Percentiles rank a stretch among this genome's conserved stretches.
These are phyloP conservation scores for Suillus fuscotomentosus DNA, from an alignment of 768 basidiomycete species.

Conservation along the genomic window DNA sequence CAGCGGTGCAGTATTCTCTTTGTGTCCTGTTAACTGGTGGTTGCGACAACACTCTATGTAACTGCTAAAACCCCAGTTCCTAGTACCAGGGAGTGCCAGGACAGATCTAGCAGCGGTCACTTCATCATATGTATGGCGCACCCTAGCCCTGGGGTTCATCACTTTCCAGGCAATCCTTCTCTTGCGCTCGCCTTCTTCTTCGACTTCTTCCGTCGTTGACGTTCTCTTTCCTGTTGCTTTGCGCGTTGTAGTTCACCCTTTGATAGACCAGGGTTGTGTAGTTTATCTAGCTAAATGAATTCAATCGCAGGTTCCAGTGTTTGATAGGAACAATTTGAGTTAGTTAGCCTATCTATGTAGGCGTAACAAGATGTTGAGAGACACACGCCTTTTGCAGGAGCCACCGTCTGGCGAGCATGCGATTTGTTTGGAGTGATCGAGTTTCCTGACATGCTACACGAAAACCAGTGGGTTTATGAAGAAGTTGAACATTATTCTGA, in stretches of 20 bases:
- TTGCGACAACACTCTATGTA: no score
- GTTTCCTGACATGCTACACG: slow-evolving; percentile 89
- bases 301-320: background rate
- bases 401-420: slow-evolving; percentile 70
- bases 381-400: slow-evolving; percentile 73
- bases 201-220: slow-evolving; percentile 73
- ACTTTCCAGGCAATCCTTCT: slow-evolving; percentile 23
- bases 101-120: background rate
- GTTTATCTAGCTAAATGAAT: slow-evolving; percentile 58
- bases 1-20: no score
- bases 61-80: background rate
- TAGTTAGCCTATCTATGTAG: slow-evolving; percentile 16
- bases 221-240: slow-evolving; percentile 73
- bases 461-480: slow-evolving; percentile 87
- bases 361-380: slow-evolving; percentile 11
- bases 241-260: slow-evolving; percentile 68
- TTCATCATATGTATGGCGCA: no score
- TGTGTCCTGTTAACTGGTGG: background rate
- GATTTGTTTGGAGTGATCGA: slow-evolving; percentile 76
- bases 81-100: background rate
- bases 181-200: slow-evolving; percentile 54
- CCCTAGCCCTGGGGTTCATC: slow-evolving; percentile 3
- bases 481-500: slow-evolving; percentile 84
- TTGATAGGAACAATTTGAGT: background rate
- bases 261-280: slow-evolving; percentile 75